Percentiles rank a stretch among this genome's conserved stretches.
These are phyloP conservation scores for Eutypella sp. DNA, from an alignment of 2,329 filamentous ascomycete species.

Conservation along the genomic window DNA sequence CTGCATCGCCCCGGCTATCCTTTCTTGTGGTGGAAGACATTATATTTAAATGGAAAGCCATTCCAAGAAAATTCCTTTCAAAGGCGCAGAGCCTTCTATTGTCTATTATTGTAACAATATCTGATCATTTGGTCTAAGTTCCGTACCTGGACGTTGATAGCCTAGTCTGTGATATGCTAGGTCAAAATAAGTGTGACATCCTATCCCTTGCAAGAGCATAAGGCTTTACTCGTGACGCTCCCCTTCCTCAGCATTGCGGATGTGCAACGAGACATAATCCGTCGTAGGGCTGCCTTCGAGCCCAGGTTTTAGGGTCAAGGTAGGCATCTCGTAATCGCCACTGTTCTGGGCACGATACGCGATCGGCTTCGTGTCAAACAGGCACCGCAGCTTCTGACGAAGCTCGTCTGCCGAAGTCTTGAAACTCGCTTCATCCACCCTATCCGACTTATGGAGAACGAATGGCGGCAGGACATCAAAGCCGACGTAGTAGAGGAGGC, in stretches of 20 bases:
- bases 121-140: too few species aligned
- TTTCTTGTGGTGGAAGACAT: too few species aligned
- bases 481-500: slow-evolving; percentile 6
- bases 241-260: neutral
- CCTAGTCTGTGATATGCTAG: too few species aligned
- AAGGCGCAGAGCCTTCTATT: too few species aligned
- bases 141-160: too few species aligned
- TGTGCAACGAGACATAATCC: neutral
- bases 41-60: too few species aligned
- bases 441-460: slow-evolving; percentile 1
- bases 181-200: too few species aligned
- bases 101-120: too few species aligned
- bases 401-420: neutral
- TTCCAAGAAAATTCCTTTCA: too few species aligned
- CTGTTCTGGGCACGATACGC: slow-evolving; percentile 5
- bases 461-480: slow-evolving; percentile 5
- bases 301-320: neutral
- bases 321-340: slow-evolving; percentile 5
- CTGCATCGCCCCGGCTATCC: too few species aligned
- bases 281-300: neutral
- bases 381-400: neutral
- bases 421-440: neutral
- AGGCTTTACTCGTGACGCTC: too few species aligned
- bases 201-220: too few species aligned
- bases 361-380: slow-evolving; percentile 4